phyloP scores from a whole-genome alignment of 495 filamentous ascomycete species.

The Daldinia decipiens region DNA sequence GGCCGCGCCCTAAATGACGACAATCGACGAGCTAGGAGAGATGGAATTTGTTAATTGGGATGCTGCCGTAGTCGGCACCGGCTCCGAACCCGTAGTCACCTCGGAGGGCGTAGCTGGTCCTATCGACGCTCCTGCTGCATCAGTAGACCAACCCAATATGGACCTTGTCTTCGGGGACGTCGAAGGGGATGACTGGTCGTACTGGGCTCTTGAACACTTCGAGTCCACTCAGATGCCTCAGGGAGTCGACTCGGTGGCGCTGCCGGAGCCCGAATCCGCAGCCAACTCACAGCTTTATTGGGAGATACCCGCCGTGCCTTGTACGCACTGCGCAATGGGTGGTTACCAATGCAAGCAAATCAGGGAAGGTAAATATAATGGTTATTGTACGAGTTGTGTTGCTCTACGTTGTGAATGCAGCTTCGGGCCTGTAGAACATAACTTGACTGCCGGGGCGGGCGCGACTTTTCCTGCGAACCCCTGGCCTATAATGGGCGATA shows the following conservation, averaged over 20 bases:
- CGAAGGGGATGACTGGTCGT: constrained; percentile 60
- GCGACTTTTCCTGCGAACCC: constrained; percentile 55
- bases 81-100: constrained; percentile 26
- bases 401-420: constrained; percentile 79
- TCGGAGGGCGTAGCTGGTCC: constrained; percentile 42
- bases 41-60: constrained; percentile 62
- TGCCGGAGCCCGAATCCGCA: constrained; percentile 29
- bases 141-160: constrained; percentile 48
- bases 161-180: constrained; percentile 58
- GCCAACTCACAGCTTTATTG: constrained; percentile 50
- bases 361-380: constrained; percentile 71
- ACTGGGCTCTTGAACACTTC: constrained; percentile 61
- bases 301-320: constrained; percentile 62
- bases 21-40: constrained; percentile 52
- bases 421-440: constrained; percentile 58
- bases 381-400: constrained; percentile 80
- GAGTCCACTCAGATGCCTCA: constrained; percentile 46
- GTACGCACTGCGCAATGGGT: constrained; percentile 74
- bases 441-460: constrained; percentile 37
- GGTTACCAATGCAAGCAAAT: constrained; percentile 81
- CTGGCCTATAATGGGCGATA: constrained; percentile 59
- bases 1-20: constrained; percentile 47
- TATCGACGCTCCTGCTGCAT: constrained; percentile 30
- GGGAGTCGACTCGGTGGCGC: constrained; percentile 24
- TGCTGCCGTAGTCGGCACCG: constrained; percentile 42